Base-by-base conservation (phyloP, 116 monocot genomes). In the Papilionanthe hybrid region DNA sequence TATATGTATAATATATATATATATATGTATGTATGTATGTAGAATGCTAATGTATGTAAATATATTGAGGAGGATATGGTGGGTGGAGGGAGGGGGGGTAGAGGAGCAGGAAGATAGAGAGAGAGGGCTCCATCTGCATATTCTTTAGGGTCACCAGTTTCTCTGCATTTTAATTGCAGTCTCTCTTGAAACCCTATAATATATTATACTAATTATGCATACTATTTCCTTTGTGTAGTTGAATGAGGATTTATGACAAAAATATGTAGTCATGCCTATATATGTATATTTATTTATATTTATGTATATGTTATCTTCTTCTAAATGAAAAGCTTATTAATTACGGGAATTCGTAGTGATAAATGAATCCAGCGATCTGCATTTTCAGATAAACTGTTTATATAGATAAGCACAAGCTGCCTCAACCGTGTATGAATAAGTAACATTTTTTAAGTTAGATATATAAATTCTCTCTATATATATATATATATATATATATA, bases 131-230 rank as follows among this genome's bases (percentile, higher is more conserved):
- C 32, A 30, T 69, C 69, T 69, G 69, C 69, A 69, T n/a, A n/a
- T 69, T 69, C 69, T 69, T 69, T 69, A 69, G 69, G 69, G 71
- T 71, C 71, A 19, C 41, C 18, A 71, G 71, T 8, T 69, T 71
- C 71, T 71, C 71, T 71, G 37, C 41, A 1, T 71, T 71, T 71
- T 71, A 11, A 32, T 41, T 41, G 71, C 71, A 41, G 71, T 71
- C 27, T 71, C 71, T 71, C 37, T 71, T 71, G 71, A 71, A 71
- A 71, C 71, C 71, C 71, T 71, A 32, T 45, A 45, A 8, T 45
- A 43, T 43, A 41, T 17, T 41, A 15, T 32, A 32, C 41, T 71
- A 17, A 71, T 32, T 15, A 71, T 29, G 30, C 18, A 37, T 71
- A 15, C 4, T 71, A 71, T 6, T 1, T 0, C 32, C 8, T 69